Evolutionary conservation across 306 rosid genomes (phyloP), one percentile per base, ranked within the genome.

Genomic region (Cucumis melo): DNA sequence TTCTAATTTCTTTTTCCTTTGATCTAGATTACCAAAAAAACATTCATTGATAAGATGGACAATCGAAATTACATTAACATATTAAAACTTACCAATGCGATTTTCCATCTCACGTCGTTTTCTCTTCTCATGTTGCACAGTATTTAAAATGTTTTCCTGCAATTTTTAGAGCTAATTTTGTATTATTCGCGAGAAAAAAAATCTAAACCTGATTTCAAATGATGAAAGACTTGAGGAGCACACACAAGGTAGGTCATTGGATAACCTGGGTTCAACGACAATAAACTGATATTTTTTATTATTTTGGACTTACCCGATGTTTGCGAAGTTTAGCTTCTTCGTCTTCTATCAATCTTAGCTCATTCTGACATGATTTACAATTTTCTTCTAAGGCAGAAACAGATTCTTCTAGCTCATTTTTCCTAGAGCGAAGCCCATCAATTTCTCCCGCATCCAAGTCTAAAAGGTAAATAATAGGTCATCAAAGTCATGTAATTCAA

Each of bases 361-460:
- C 94, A 59, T 73, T 88, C 79, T 82, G 87, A 83, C 85, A 78
- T 44, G 63, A 84, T 76, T 76, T 84, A 55, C 80, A 73, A 67
- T 56, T 83, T 83, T 81, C 91, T 80, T 86, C 91, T 78, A 86
- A 74, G 55, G 80, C 57, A 58, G 85, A 73, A 73, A 90, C 53
- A 64, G 78, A 76, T 72, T 85, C 88, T 81, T 91, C 89, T 80
- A 85, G 93, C 66, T 90, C 96, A 81, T 14, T 78, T 85, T 80
- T 83, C 78, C 78, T 81, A 61, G 89, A 78, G 71, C 78, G 83
- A 76, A 90, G 83, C 75, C 79, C 83, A 74, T 94, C 98, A 62
- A 88, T 81, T 82, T 91, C 97, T 64, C 90, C 90, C 34, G 65
- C 82, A 80, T 91, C 92, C 74, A 78, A 71, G 84, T 86, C 98